Evolutionary conservation across 345 rosid genomes (phyloP).

Genomic region (Populus alba): DNA sequence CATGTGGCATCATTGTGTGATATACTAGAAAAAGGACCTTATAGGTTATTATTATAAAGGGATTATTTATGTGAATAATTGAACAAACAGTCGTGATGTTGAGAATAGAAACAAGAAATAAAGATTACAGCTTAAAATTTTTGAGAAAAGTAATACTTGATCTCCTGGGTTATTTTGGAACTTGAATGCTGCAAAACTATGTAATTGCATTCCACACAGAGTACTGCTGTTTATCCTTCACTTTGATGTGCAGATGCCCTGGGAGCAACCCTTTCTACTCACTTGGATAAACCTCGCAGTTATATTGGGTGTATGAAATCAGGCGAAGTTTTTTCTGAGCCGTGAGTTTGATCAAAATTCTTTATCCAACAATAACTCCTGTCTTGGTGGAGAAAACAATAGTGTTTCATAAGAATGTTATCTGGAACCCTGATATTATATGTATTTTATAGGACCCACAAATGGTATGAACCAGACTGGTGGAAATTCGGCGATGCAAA

Average conservation of each 20-base stretch:
- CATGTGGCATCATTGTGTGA: not conserved
- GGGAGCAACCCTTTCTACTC: slow-evolving; percentile 68
- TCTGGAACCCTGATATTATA: not conserved
- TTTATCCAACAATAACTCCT: not conserved
- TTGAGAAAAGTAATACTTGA: not conserved
- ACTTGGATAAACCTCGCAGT: slow-evolving; percentile 55
- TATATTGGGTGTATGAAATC: slow-evolving; percentile 93
- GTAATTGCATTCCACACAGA: not conserved
- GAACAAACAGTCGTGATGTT: not conserved
- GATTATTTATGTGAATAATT: not conserved
- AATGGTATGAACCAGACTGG: slow-evolving; percentile 87
- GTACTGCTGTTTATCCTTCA: slow-evolving; percentile 1
- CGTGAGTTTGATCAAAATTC: slow-evolving; percentile 43
- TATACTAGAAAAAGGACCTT: not conserved
- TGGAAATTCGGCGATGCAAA: slow-evolving; percentile 91
- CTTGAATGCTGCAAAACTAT: slow-evolving; percentile 2
- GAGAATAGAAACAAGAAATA: not conserved
- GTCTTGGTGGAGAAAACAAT: not conserved
- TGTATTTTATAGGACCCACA: slow-evolving; percentile 48
- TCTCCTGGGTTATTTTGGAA: not conserved
- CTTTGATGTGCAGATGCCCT: slow-evolving; percentile 49
- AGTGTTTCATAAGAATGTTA: not conserved
- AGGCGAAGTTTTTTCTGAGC: slow-evolving; percentile 70
- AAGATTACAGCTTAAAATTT: not conserved
- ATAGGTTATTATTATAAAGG: not conserved